Conservation (phyloP, 345 rosid species). For the Syzygium oleosum region DNA sequence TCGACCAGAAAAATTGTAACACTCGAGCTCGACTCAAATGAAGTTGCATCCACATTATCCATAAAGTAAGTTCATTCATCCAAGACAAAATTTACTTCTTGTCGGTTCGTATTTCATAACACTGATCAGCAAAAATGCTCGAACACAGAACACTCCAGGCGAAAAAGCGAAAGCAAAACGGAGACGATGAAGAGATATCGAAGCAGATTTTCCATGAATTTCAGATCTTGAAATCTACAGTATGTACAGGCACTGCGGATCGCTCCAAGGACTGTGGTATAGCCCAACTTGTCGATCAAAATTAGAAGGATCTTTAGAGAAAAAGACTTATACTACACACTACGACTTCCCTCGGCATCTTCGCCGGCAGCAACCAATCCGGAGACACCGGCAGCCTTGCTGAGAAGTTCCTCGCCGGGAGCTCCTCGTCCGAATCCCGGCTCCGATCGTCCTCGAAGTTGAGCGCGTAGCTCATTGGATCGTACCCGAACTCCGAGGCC, state of each 20-base stretch:
- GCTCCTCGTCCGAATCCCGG: constrained; percentile 12
- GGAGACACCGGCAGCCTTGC: constrained; percentile 64
- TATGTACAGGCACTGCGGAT: background rate
- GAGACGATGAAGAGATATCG: background rate
- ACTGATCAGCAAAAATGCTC: background rate
- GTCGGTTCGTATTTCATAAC: no score
- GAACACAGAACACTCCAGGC: background rate
- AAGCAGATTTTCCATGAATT: background rate
- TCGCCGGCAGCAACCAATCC: constrained; percentile 5
- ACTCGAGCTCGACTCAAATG: no score
- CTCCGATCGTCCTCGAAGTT: constrained; percentile 55
- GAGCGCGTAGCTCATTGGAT: constrained; percentile 55
- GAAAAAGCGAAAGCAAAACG: background rate
- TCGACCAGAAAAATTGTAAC: no score
- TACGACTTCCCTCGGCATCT: background rate
- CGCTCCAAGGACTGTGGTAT: background rate
- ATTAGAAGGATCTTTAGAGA: background rate
- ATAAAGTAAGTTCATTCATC: no score
- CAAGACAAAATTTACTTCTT: no score
- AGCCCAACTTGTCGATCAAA: no score
- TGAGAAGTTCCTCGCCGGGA: constrained; percentile 39
- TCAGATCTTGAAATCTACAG: background rate
- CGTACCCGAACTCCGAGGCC: constrained; percentile 50
- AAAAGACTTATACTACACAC: background rate
- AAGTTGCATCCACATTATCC: no score